Percentiles rank a stretch among this genome's conserved stretches.
Conservation (phyloP, 495 filamentous ascomycete genomes). For the Mytilinidion resinicola region DNA sequence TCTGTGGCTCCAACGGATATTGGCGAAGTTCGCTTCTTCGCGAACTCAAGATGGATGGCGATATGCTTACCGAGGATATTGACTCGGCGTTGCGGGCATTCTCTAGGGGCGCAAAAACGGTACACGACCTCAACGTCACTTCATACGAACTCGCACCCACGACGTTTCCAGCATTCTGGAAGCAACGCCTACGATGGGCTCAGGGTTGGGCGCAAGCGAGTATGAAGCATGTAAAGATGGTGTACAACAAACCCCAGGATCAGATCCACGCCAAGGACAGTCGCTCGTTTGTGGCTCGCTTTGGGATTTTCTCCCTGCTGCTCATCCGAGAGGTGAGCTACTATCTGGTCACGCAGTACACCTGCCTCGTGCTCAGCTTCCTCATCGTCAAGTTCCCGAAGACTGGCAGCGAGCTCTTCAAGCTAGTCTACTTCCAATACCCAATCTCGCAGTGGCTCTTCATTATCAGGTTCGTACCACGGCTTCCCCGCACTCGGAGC, state of each 20-base stretch:
- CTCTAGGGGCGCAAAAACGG: conserved; percentile 29
- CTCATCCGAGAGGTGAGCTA: conserved; percentile 35
- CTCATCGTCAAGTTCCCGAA: conserved; percentile 33
- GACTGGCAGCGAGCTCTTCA: conserved; percentile 19
- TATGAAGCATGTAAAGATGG: conserved; percentile 29
- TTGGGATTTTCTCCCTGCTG: conserved; percentile 33
- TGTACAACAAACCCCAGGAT: conserved; percentile 25
- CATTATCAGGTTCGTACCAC: conserved; percentile 31
- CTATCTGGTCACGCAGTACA: conserved; percentile 36
- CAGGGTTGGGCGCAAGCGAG: conserved; percentile 38
- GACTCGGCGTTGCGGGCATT: conserved; percentile 39
- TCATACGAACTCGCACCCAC: conserved; percentile 37
- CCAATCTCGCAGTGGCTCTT: conserved; percentile 39
- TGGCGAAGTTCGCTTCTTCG: conserved; percentile 36
- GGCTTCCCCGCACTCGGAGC: background rate
- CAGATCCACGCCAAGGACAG: conserved; percentile 16
- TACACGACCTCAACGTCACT: conserved; percentile 36
- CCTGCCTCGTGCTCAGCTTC: conserved; percentile 31
- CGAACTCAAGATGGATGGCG: conserved; percentile 38
- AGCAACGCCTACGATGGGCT: conserved; percentile 37
- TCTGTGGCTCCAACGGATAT: conserved; percentile 40
- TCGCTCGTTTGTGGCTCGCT: conserved; percentile 25
- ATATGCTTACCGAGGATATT: conserved; percentile 41
- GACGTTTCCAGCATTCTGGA: conserved; percentile 35
- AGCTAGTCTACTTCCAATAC: conserved; percentile 35